Evolutionary conservation across 768 basidiomycete genomes (phyloP).

Genomic region (Boletus vinaceobasis): DNA sequence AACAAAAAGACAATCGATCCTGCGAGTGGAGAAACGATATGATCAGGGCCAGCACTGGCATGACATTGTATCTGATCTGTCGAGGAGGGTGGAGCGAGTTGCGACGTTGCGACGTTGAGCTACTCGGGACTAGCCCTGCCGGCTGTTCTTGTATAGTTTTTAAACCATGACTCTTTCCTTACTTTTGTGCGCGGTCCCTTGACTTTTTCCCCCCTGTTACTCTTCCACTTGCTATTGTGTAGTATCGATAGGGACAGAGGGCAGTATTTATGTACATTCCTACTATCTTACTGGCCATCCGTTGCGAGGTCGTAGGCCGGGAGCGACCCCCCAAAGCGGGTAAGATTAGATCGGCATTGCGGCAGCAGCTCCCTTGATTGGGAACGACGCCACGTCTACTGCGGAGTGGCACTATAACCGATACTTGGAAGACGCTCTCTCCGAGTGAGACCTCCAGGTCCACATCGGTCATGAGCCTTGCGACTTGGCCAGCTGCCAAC

Average conservation of each 20-base stretch:
- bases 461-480: too few species aligned
- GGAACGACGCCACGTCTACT: background rate
- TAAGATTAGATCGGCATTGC: too few species aligned
- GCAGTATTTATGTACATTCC: background rate
- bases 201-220: background rate
- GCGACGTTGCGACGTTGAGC: background rate
- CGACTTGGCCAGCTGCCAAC: too few species aligned
- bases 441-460: too few species aligned
- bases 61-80: conserved; percentile 13
- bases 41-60: background rate
- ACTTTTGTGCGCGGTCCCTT: background rate
- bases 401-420: too few species aligned
- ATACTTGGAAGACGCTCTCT: too few species aligned
- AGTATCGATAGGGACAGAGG: background rate
- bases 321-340: background rate
- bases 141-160: conserved; percentile 10
- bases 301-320: background rate
- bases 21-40: conserved; percentile 6
- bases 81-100: conserved; percentile 15
- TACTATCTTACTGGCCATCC: too few species aligned
- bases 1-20: background rate
- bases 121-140: conserved; percentile 12
- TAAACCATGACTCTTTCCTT: background rate
- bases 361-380: background rate
- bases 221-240: background rate